Evolutionary conservation across 2,329 filamentous ascomycete genomes (phyloP), one percentile per base, ranked within the genome.

Genomic region (Berkeleyomyces basicola): DNA sequence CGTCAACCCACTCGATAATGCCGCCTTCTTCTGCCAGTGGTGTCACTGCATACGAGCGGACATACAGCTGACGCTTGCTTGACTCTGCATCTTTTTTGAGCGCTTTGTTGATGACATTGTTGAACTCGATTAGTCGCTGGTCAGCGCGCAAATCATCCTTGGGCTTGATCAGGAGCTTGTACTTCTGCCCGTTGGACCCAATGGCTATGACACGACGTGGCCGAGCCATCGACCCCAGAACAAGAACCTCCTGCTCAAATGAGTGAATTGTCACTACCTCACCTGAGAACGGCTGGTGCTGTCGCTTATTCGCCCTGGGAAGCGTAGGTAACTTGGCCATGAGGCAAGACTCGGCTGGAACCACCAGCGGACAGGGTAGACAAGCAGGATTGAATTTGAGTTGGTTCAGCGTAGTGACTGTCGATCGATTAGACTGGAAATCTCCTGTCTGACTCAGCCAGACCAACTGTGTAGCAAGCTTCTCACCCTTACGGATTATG

Each of bases 91-190:
- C 91, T 66, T 88, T 85, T 71, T 96, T 96, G 63, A 99, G 75
- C 2, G 92, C 90, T 64, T 93, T 82, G 71, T 99, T 99, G 76
- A 99, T 97, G 82, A 97, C 93, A 55, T 87, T 85, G 71, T 97
- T 99, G 78, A 99, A 99, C 71, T 99, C 95, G 91, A 99, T 99
- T 23, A 99, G 83, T 60, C 93, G 89, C 72, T 97, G 92, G 69
- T 99, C 95, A 67, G 95, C 99, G 59, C 93, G 87, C 33, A 99
- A 81, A 72, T 99, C 95, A 71, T 99, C 93, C 72, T 97, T 97
- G 7, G 93, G 95, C 70, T 99, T 99, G 77, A 95, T 95, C 63
- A 99, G 80, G 6, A 99, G 82, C 67, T 89, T 88, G 72, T 99
- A 99, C 16, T 81, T 80, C 64, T 86, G 87, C 6, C 95, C 93